Evolutionary conservation across 331 rosid species (phyloP).

Genomic region (Prunus yedoensis): DNA sequence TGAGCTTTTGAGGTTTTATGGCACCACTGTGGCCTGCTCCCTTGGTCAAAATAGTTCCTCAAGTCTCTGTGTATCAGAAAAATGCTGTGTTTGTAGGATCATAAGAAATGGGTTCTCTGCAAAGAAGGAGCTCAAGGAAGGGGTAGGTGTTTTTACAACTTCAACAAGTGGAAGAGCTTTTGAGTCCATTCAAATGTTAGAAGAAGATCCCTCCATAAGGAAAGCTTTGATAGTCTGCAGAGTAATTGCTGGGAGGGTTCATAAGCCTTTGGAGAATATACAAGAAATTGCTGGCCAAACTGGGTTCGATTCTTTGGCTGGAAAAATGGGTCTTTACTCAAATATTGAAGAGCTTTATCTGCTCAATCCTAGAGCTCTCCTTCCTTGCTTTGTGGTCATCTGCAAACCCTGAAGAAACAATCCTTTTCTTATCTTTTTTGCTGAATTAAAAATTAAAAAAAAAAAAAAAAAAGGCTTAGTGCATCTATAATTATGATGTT

Average conservation of each 20-base stretch:
- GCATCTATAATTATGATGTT: constrained; percentile 24
- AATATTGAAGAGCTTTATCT: constrained; percentile 94
- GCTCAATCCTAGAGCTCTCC: constrained; percentile 94
- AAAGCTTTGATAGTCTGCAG: constrained; percentile 91
- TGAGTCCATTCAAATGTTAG: constrained; percentile 56
- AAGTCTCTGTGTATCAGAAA: constrained; percentile 68
- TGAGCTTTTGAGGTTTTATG: constrained; percentile 86
- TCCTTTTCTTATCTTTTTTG: background rate
- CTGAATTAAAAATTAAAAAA: too few relatives aligned
- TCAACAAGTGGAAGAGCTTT: constrained; percentile 93
- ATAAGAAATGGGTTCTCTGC: constrained; percentile 84
- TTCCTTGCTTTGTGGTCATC: constrained; percentile 96
- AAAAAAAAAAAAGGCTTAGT: constrained; percentile 5
- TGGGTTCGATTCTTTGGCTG: constrained; percentile 97
- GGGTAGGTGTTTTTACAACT: constrained; percentile 89
- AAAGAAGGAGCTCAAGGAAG: constrained; percentile 81
- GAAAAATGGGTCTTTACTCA: constrained; percentile 91
- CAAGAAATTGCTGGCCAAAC: constrained; percentile 83
- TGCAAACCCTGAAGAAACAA: constrained; percentile 68
- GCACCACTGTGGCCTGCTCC: constrained; percentile 69
- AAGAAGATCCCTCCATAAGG: constrained; percentile 47
- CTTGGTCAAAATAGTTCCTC: constrained; percentile 82
- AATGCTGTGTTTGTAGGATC: constrained; percentile 84
- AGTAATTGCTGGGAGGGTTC: constrained; percentile 97
- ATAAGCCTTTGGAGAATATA: constrained; percentile 87